Percentiles rank a stretch among this genome's conserved stretches.
These are phyloP conservation scores for Cyclotella atomus DNA, from an alignment of 108 stramenopile genomes.

Conservation along the genomic window DNA sequence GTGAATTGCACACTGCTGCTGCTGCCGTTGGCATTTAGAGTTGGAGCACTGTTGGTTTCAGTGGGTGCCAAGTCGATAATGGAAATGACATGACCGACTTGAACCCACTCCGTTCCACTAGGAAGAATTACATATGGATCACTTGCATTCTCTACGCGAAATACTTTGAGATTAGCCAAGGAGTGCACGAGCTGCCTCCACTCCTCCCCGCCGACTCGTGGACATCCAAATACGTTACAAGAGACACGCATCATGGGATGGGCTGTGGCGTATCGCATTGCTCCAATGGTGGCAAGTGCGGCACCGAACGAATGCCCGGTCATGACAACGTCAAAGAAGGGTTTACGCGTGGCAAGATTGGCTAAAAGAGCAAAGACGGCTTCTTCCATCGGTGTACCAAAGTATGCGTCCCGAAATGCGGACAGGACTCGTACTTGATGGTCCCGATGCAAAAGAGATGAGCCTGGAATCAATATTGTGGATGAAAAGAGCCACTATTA, in stretches of 20 bases:
- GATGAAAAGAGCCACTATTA: background rate
- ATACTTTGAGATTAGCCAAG: conserved; percentile 68
- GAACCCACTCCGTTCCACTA: conserved; percentile 42
- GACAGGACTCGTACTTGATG: conserved; percentile 41
- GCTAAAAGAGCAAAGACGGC: conserved; percentile 62
- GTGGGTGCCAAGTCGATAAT: conserved; percentile 23
- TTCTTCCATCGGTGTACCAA: conserved; percentile 59
- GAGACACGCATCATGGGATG: conserved; percentile 64
- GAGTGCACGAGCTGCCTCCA: conserved; percentile 71
- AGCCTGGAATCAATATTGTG: conserved; percentile 5
- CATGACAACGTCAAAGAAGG: conserved; percentile 81
- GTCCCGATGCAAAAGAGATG: conserved; percentile 37
- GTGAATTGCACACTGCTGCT: conserved; percentile 24
- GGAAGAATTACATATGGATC: conserved; percentile 58
- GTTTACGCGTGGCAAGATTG: conserved; percentile 67
- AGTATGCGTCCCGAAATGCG: conserved; percentile 49
- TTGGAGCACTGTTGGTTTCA: background rate
- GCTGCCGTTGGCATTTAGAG: conserved; percentile 3
- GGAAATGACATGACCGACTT: conserved; percentile 49
- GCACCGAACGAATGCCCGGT: conserved; percentile 79
- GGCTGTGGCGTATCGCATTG: conserved; percentile 60
- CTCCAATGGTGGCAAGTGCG: conserved; percentile 68
- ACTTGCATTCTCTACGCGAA: conserved; percentile 63
- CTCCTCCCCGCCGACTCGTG: conserved; percentile 66
- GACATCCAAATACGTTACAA: conserved; percentile 63